phyloP scores from a whole-genome alignment of 805 yeast genomes.

The Candida mattraensis region DNA sequence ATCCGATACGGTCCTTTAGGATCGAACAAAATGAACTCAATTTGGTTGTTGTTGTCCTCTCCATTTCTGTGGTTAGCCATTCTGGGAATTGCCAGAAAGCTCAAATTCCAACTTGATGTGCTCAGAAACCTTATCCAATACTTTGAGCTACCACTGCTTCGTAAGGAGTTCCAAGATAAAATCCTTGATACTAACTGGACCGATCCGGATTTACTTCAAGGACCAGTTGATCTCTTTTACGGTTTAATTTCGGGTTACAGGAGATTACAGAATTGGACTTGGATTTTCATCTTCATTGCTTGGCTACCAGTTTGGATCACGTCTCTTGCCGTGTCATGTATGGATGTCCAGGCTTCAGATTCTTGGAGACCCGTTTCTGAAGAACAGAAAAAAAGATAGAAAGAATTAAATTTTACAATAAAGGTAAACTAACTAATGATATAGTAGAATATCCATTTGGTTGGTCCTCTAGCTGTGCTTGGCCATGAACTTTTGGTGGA shows the following conservation, averaged over 20 bases:
- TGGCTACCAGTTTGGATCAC: slow-evolving; percentile 84
- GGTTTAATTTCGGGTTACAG: slow-evolving; percentile 65
- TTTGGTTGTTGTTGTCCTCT: slow-evolving; percentile 30
- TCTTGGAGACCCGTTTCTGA: no score
- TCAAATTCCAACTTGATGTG: slow-evolving; percentile 29
- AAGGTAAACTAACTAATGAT: slow-evolving; percentile 1
- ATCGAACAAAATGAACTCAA: slow-evolving; percentile 20
- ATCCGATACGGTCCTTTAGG: slow-evolving; percentile 39
- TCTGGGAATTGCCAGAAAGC: slow-evolving; percentile 25
- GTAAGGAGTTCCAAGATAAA: slow-evolving; percentile 17
- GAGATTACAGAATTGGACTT: slow-evolving; percentile 79
- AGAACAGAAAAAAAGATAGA: slow-evolving; percentile 8
- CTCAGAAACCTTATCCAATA: slow-evolving; percentile 34
- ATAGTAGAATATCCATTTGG: slow-evolving; percentile 1
- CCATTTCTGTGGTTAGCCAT: slow-evolving; percentile 32
- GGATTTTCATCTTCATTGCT: slow-evolving; percentile 69
- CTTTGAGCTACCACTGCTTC: slow-evolving; percentile 19
- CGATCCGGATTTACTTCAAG: slow-evolving; percentile 23
- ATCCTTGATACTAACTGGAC: slow-evolving; percentile 17
- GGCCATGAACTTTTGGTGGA: slow-evolving; percentile 72
- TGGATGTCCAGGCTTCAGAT: slow-evolving; percentile 21
- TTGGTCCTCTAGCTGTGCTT: slow-evolving; percentile 41
- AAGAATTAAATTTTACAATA: slow-evolving; percentile 3
- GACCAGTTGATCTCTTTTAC: slow-evolving; percentile 42
- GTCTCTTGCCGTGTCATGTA: slow-evolving; percentile 23